Base-by-base conservation (phyloP, 2,329 filamentous ascomycete species). In the Stachybotrys chlorohalonatus region DNA sequence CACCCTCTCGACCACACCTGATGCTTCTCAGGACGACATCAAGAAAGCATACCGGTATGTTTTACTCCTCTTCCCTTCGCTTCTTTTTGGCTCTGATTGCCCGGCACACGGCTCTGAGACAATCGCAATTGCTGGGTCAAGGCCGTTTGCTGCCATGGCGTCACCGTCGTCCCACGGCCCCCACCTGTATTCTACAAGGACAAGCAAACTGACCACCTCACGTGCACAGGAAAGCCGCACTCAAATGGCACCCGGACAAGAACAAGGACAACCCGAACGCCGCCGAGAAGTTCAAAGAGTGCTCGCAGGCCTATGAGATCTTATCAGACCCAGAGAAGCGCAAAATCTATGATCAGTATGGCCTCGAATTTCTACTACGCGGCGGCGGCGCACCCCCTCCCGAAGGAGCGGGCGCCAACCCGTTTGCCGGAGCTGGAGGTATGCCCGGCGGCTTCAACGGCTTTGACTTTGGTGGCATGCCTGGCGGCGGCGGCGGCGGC, bases 171-270 rank as follows among this genome's bases (percentile, higher is more conserved):
- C 45, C 47, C 51, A 48, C 51, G 36, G 13, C 13, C 32, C 32
- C 32, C 17, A 24, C 32, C 30, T 13, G 31, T 32, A 45, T 13
- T 24, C 42, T 36, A 13, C 49, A 36, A 7, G n/a, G 49, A 49
- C 42, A 30, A 15, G 52, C 39, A 49, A 39, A 60, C 74, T 78
- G 65, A 78, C 70, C 59, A 65, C 49, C 36, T 51, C 54, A 54
- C 39, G 32, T 57, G 47, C 52, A 56, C 69, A 90, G 88, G 59
- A 96, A 96, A 79, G 82, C 86, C 54, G 93, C 93, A 54, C 74
- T 97, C 69, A 95, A 92, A 75, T 92, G 85, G 74, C 94, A 99
- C 68, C 94, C 94, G 7, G 94, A 99, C 78, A 99, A 97, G 80
- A 99, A 97, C 80, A 92, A 92, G 72, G 86, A 95, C 74, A 91